These are phyloP conservation scores for Hypomyces perniciosus DNA, from an alignment of 2,329 filamentous ascomycete species.

Conservation along the genomic window DNA sequence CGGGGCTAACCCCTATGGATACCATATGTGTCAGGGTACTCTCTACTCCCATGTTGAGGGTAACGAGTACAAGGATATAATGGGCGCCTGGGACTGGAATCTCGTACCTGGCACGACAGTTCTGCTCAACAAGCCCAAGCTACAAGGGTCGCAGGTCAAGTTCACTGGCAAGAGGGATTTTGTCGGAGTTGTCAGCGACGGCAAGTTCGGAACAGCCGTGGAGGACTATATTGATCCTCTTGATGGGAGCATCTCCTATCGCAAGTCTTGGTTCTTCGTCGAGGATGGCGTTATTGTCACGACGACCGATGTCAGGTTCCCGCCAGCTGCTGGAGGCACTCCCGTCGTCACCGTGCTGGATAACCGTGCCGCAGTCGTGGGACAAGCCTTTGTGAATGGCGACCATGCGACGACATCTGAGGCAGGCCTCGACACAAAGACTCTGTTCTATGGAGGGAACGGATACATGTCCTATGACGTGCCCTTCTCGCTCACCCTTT, in stretches of 20 bases:
- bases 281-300: slow-evolving; percentile 18
- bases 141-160: slow-evolving; percentile 4
- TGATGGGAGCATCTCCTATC: slow-evolving; percentile 16
- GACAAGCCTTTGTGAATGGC: slow-evolving; percentile 13
- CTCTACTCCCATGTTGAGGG: slow-evolving; percentile 20
- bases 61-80: slow-evolving; percentile 20
- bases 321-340: background rate
- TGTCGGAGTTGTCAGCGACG: slow-evolving; percentile 20
- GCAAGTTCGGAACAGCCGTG: slow-evolving; percentile 15
- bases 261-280: slow-evolving; percentile 19
- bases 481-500: slow-evolving; percentile 17
- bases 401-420: background rate
- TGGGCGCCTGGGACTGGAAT: slow-evolving; percentile 21
- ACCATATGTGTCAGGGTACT: slow-evolving; percentile 21
- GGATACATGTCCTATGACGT: slow-evolving; percentile 17
- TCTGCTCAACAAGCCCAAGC: slow-evolving; percentile 14
- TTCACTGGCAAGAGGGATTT: slow-evolving; percentile 16
- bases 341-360: slow-evolving; percentile 18
- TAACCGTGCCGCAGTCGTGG: slow-evolving; percentile 14
- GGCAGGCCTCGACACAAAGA: slow-evolving; percentile 1
- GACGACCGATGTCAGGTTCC: slow-evolving; percentile 13
- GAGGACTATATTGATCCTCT: slow-evolving; percentile 18
- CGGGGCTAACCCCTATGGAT: slow-evolving; percentile 18
- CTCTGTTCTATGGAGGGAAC: slow-evolving; percentile 18
- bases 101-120: slow-evolving; percentile 20